phyloP scores from a whole-genome alignment of 1,284 basidiomycete genomes.

The Microbotryum silenes-acaulis region DNA sequence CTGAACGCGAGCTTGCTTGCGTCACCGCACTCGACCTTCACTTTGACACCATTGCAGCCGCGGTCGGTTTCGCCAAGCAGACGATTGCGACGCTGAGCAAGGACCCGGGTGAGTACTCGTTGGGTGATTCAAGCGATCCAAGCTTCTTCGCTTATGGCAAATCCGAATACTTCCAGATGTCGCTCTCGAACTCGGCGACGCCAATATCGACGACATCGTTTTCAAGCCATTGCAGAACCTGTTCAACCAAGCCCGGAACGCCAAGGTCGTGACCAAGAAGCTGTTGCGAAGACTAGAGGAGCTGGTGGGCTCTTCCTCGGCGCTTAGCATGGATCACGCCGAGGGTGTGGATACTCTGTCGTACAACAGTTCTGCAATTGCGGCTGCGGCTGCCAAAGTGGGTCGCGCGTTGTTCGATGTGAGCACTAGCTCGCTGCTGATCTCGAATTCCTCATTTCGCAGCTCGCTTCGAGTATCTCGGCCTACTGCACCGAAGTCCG shows the following conservation, averaged over 20 bases:
- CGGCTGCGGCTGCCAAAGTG: conserved; percentile 79
- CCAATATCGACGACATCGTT: conserved; percentile 62
- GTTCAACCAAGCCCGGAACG: conserved; percentile 68
- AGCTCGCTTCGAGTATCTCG: conserved; percentile 80
- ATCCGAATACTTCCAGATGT: conserved; percentile 50
- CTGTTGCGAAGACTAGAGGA: conserved; percentile 74
- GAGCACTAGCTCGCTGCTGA: neutral
- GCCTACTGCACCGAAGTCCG: conserved; percentile 69
- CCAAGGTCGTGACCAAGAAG: conserved; percentile 75
- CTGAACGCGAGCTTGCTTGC: conserved; percentile 78
- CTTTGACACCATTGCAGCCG: conserved; percentile 82
- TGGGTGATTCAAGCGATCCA: neutral
- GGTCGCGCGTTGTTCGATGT: conserved; percentile 32
- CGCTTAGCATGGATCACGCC: conserved; percentile 61
- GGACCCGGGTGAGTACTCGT: conserved; percentile 57
- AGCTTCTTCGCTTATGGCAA: neutral
- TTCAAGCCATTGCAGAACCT: conserved; percentile 72
- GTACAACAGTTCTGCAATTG: conserved; percentile 59
- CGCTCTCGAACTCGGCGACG: conserved; percentile 59
- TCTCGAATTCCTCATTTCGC: neutral
- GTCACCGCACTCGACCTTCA: conserved; percentile 74
- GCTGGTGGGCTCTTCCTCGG: conserved; percentile 59
- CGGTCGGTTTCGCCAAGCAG: conserved; percentile 77
- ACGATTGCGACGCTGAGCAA: conserved; percentile 61
- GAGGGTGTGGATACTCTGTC: conserved; percentile 63